Percentiles rank a stretch among this genome's conserved stretches.
phyloP scores from a whole-genome alignment of 805 yeast species.

The Teunomyces funiuensis region DNA sequence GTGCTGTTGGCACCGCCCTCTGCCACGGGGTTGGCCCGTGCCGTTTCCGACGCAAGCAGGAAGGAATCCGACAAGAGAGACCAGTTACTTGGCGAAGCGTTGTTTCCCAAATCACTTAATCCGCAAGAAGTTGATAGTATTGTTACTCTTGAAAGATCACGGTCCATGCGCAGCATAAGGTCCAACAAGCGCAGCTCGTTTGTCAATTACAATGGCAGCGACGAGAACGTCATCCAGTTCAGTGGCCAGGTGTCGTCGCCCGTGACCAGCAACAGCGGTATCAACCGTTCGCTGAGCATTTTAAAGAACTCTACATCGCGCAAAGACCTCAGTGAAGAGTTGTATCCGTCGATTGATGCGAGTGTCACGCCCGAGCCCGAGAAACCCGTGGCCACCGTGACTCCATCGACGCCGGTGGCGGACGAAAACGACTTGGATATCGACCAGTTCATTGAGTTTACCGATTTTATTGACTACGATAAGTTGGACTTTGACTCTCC shows the following conservation, averaged over 20 bases:
- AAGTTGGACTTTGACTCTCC: slow-evolving; percentile 33
- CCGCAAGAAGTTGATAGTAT: slow-evolving; percentile 73
- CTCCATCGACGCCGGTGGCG: not conserved
- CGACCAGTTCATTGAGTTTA: slow-evolving; percentile 40
- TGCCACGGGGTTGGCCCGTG: not conserved
- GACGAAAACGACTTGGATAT: slow-evolving; percentile 10
- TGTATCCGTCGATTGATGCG: slow-evolving; percentile 9
- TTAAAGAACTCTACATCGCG: slow-evolving; percentile 34
- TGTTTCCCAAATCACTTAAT: slow-evolving; percentile 70
- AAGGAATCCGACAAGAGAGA: slow-evolving; percentile 13
- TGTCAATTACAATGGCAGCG: slow-evolving; percentile 40
- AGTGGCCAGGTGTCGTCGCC: slow-evolving; percentile 18
- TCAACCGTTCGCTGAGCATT: slow-evolving; percentile 38
- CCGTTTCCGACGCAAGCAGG: not conserved
- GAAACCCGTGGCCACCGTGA: not conserved
- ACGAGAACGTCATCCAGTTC: slow-evolving; percentile 38
- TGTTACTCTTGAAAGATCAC: slow-evolving; percentile 65
- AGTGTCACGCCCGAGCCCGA: slow-evolving; percentile 1
- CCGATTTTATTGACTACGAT: slow-evolving; percentile 42
- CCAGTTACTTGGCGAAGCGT: slow-evolving; percentile 45
- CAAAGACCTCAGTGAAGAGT: slow-evolving; percentile 16
- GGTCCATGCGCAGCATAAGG: slow-evolving; percentile 55
- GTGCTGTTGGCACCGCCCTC: not conserved
- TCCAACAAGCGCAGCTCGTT: slow-evolving; percentile 37
- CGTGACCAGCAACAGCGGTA: slow-evolving; percentile 14